Evolutionary conservation across 2,329 filamentous ascomycete genomes (phyloP), one percentile per base, ranked within the genome.

Genomic region (Sclerotiophoma versabilis): DNA sequence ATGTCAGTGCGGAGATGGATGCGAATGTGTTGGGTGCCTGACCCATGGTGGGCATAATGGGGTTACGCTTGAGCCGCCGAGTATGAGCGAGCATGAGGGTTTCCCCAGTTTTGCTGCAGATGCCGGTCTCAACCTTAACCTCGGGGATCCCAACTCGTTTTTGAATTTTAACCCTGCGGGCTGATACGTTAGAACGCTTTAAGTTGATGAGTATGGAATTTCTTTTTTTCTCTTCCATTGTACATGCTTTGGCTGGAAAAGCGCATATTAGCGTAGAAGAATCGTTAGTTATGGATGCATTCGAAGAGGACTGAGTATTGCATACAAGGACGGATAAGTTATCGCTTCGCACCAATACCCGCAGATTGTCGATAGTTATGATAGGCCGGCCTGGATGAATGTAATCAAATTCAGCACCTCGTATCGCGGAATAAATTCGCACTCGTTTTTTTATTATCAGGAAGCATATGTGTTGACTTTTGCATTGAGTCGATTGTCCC

Each of bases 1-100:
- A 22, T 84, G 81, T 52, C 79, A 79, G 57, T 84, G 81, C 51
- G 80, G 80, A 14, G 78, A 78, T 49, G 80, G 81, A 32, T 84
- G 81, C 60, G 75, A 69, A 49, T 84, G 81, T 58, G 72, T 80
- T n/a, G 81, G 80, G 12, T 84, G 81, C 59, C 68, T 82, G 11
- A 82, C 80, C 3, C 81, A 84, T 49, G 79, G 76, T 17, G 81
- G 80, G 3, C 80, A 82, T 51, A 77, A 79, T 20, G 79, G 79
- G 12, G 58, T 81, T 19, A 57, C 72, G 10, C 60, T 80, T 5
- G 69, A 72, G 8, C 46, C 52, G 17, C 52, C 64, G 15, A 29
- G 48, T 12, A 50, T 58, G 8, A 48, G 44, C 19, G 63, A 64
- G 17, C 54, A 63, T 7, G 57, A 53, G 30, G 12, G 54, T 1